Conservation (phyloP, 768 basidiomycete genomes). For the Termitomyces sp. region DNA sequence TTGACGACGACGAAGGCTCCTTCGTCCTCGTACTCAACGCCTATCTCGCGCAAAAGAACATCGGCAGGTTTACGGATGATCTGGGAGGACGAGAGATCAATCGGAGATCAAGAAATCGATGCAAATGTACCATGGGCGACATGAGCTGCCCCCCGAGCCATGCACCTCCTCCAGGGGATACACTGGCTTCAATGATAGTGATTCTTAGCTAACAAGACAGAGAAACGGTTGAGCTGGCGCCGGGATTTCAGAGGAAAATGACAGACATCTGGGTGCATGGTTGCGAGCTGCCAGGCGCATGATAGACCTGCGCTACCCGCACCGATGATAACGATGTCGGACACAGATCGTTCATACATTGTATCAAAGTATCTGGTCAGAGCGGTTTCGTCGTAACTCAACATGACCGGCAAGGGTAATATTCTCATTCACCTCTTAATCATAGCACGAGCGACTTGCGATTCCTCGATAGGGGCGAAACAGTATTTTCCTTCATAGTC, state of each 20-base stretch:
- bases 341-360: constrained; percentile 71
- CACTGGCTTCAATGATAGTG: constrained; percentile 66
- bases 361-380: constrained; percentile 58
- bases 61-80: constrained; percentile 77
- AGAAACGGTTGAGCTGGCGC: background rate
- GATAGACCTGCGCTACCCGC: constrained; percentile 67
- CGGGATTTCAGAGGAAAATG: background rate
- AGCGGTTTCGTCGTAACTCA: background rate
- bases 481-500: constrained; percentile 60
- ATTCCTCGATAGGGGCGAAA: constrained; percentile 72
- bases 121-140: constrained; percentile 61
- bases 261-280: constrained; percentile 56
- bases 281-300: constrained; percentile 71
- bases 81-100: constrained; percentile 25
- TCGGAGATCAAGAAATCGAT: background rate
- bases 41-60: constrained; percentile 62
- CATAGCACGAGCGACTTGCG: constrained; percentile 73
- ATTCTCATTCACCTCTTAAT: constrained; percentile 49
- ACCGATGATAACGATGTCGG: constrained; percentile 74
- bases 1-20: constrained; percentile 76
- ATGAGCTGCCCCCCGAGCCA: constrained; percentile 79
- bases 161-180: constrained; percentile 75
- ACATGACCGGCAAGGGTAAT: background rate
- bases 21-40: constrained; percentile 74
- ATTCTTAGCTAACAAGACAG: constrained; percentile 36